phyloP scores from a whole-genome alignment of 2,329 filamentous ascomycete genomes.

The Aspergillaceae sp. region DNA sequence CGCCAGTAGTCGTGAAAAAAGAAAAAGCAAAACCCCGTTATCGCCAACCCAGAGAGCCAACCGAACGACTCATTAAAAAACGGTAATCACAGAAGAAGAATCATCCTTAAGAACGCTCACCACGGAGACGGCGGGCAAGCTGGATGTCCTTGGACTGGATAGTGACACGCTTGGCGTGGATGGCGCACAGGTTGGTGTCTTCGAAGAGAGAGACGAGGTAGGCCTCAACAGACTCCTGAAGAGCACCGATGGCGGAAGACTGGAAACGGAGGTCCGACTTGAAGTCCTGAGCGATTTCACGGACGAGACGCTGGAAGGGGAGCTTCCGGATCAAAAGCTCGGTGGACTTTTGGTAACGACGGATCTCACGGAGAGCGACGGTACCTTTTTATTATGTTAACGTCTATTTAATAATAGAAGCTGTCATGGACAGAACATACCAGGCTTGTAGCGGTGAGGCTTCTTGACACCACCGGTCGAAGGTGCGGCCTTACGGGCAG shows the following conservation, averaged over 20 bases:
- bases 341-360: slow-evolving; percentile 95
- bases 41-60: slow-evolving; percentile 31
- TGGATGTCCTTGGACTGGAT: slow-evolving; percentile 94
- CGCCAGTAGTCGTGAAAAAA: slow-evolving; percentile 34
- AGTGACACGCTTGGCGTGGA: slow-evolving; percentile 98
- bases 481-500: slow-evolving; percentile 93
- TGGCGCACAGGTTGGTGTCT: slow-evolving; percentile 96
- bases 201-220: slow-evolving; percentile 98
- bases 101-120: slow-evolving; percentile 65
- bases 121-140: slow-evolving; percentile 87
- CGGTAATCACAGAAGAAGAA: slow-evolving; percentile 14
- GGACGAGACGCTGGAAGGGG: slow-evolving; percentile 93
- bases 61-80: slow-evolving; percentile 19
- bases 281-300: slow-evolving; percentile 94
- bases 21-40: slow-evolving; percentile 26
- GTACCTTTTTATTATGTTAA: slow-evolving; percentile 49
- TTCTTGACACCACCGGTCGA: slow-evolving; percentile 97
- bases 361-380: slow-evolving; percentile 96
- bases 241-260: slow-evolving; percentile 90
- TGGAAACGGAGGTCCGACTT: slow-evolving; percentile 96
- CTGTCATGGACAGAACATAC: slow-evolving; percentile 31
- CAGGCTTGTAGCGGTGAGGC: slow-evolving; percentile 83
- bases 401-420: slow-evolving; percentile 2
- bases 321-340: slow-evolving; percentile 95
- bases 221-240: slow-evolving; percentile 97